A percentile compares a stretch with the other conserved stretches of the same genome.
Conservation (phyloP, 305 asterid genomes). For the Fraxinus greggii region DNA sequence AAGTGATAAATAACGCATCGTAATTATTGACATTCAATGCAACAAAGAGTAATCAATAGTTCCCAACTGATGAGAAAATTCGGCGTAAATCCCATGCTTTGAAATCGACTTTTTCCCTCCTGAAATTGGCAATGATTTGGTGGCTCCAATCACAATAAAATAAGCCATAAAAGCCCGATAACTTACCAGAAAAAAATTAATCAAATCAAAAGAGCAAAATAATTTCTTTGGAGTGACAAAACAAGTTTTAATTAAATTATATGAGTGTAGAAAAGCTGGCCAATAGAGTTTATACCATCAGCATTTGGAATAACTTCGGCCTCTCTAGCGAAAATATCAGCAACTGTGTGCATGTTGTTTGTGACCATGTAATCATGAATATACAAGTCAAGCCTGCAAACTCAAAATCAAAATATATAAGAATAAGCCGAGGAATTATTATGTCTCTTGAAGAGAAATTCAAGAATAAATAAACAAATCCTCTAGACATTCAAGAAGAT, state of each 20-base stretch:
- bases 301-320: conserved; percentile 26
- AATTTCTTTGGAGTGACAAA: neutral
- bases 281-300: conserved; percentile 31
- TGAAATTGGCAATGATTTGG: neutral
- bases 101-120: neutral
- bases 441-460: neutral
- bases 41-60: neutral
- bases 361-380: conserved; percentile 43
- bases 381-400: conserved; percentile 48
- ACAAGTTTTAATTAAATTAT: neutral
- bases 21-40: neutral
- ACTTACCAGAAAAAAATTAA: neutral
- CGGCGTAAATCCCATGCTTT: neutral
- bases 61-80: neutral
- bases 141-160: neutral
- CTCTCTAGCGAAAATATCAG: conserved; percentile 39
- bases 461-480: neutral
- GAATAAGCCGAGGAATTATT: neutral
- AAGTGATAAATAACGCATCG: neutral
- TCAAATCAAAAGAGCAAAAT: neutral
- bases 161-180: conserved; percentile 3
- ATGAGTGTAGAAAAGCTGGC: neutral
- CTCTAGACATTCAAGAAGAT: neutral
- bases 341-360: conserved; percentile 36
- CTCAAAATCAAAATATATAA: neutral